phyloP scores from a whole-genome alignment of 2,329 filamentous ascomycete species.

The Fusarium illudens region DNA sequence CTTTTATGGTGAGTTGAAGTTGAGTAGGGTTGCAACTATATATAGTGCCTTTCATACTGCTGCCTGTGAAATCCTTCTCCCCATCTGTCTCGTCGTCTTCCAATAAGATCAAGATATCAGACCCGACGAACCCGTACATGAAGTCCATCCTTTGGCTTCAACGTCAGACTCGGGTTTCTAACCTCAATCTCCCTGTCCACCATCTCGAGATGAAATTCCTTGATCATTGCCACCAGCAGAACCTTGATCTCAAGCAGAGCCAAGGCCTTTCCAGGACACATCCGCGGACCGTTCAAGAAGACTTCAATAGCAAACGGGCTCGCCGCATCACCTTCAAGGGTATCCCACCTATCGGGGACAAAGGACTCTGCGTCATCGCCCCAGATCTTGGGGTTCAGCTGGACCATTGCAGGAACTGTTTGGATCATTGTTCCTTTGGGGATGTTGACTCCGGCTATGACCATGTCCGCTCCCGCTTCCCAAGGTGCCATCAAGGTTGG shows the following conservation, averaged over 20 bases:
- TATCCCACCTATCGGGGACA: conserved; percentile 14
- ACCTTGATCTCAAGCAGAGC: conserved; percentile 23
- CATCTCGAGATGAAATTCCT: conserved; percentile 3
- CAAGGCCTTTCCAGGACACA: conserved; percentile 22
- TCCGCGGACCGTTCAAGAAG: conserved; percentile 13
- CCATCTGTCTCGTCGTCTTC: background rate
- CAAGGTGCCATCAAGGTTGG: conserved; percentile 14
- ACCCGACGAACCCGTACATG: background rate
- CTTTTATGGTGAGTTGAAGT: no score
- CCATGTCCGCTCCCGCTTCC: conserved; percentile 8
- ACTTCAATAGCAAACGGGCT: conserved; percentile 16
- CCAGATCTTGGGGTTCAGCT: conserved; percentile 23
- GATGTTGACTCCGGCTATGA: background rate
- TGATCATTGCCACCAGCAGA: conserved; percentile 4
- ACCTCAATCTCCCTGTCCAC: background rate
- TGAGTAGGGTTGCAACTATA: no score
- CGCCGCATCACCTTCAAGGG: background rate
- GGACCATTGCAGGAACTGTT: conserved; percentile 11
- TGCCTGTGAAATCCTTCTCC: background rate
- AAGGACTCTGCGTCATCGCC: background rate
- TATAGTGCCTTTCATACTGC: background rate
- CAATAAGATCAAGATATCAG: background rate
- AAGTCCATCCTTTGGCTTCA: conserved; percentile 4
- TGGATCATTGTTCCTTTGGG: conserved; percentile 21
- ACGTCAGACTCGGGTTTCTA: conserved; percentile 11